These are phyloP conservation scores for Clonostachys sp. DNA, from an alignment of 2,329 filamentous ascomycete species.

Conservation along the genomic window DNA sequence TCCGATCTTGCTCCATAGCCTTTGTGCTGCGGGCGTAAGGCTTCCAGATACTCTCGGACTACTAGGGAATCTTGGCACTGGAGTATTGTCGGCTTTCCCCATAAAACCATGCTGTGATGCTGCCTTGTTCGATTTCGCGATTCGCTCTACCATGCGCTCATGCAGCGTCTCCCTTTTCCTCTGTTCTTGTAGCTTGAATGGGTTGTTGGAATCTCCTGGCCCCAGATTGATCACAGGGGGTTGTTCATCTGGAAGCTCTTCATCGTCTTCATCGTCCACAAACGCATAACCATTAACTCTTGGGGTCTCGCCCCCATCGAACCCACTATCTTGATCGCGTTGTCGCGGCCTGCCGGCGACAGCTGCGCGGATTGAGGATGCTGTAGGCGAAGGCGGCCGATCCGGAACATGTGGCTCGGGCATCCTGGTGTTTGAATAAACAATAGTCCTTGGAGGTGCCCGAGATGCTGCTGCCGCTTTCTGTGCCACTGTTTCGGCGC, in stretches of 20 bases:
- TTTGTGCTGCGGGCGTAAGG: slow-evolving; percentile 71
- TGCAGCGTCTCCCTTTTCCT: slow-evolving; percentile 77
- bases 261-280: slow-evolving; percentile 74
- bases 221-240: slow-evolving; percentile 51
- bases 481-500: slow-evolving; percentile 59
- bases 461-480: slow-evolving; percentile 65
- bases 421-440: slow-evolving; percentile 81
- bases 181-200: slow-evolving; percentile 74
- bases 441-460: slow-evolving; percentile 71
- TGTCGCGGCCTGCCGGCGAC: slow-evolving; percentile 68
- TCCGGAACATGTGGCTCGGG: slow-evolving; percentile 40
- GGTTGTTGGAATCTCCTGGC: slow-evolving; percentile 61
- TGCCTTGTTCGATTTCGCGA: slow-evolving; percentile 66
- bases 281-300: slow-evolving; percentile 92
- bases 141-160: slow-evolving; percentile 80
- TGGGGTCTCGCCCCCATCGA: slow-evolving; percentile 69
- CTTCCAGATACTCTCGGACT: slow-evolving; percentile 52
- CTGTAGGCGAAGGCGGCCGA: slow-evolving; percentile 70
- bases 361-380: slow-evolving; percentile 80
- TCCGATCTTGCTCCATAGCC: slow-evolving; percentile 59
- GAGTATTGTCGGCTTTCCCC: slow-evolving; percentile 53
- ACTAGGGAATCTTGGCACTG: slow-evolving; percentile 67
- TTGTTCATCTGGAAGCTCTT: slow-evolving; percentile 20
- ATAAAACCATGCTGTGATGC: slow-evolving; percentile 54
- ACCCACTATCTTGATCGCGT: slow-evolving; percentile 56